A percentile compares a stretch with the other conserved stretches of the same genome.
Conservation (phyloP, 306 rosid species). For the Lotus japonicus region DNA sequence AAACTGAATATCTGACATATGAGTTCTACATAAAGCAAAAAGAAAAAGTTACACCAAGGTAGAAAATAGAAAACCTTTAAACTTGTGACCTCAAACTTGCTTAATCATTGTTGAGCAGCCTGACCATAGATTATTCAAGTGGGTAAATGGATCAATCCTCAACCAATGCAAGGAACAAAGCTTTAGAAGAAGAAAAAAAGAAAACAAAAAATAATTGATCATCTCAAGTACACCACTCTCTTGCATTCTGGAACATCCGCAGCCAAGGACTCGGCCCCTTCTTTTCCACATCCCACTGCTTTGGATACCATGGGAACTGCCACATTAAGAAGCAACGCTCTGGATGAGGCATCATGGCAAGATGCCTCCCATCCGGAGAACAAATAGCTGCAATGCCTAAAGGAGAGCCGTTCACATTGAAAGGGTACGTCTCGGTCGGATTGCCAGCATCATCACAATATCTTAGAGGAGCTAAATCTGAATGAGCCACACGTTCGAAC, state of each 20-base stretch:
- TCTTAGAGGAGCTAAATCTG: conserved; percentile 69
- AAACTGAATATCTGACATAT: conserved; percentile 2
- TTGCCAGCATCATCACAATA: conserved; percentile 84
- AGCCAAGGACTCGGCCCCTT: conserved; percentile 91
- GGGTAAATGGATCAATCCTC: not conserved
- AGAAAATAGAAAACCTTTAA: not conserved
- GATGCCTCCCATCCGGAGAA: conserved; percentile 72
- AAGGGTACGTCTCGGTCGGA: conserved; percentile 73
- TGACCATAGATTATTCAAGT: conserved; percentile 6
- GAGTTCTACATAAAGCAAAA: not conserved
- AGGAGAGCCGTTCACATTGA: conserved; percentile 86
- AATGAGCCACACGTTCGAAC: conserved; percentile 49
- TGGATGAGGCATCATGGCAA: conserved; percentile 98
- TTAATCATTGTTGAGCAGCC: not conserved
- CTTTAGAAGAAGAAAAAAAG: not conserved
- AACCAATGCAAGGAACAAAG: conserved; percentile 5
- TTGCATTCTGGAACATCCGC: conserved; percentile 75
- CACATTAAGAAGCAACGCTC: conserved; percentile 96
- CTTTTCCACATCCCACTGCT: conserved; percentile 71
- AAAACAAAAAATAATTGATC: not conserved
- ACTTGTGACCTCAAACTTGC: not conserved
- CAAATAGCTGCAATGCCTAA: conserved; percentile 84
- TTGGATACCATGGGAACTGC: conserved; percentile 92
- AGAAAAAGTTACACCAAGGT: not conserved
- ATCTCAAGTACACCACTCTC: conserved; percentile 40